Conservation (phyloP, 805 yeast species). For the Yarrowia sp. region DNA sequence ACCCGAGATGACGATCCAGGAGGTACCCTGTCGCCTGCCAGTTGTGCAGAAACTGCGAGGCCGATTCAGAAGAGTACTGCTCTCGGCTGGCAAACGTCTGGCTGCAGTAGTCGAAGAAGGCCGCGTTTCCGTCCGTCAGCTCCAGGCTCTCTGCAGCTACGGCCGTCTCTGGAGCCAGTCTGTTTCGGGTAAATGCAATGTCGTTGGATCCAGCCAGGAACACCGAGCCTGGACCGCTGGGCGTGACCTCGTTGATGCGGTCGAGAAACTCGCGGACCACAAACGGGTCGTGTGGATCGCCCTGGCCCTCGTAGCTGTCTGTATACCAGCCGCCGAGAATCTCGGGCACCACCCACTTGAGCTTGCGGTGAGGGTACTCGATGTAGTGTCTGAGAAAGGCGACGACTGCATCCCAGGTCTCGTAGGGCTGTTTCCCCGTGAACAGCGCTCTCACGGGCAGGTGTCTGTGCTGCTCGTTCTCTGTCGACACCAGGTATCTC, state of each 20-base stretch:
- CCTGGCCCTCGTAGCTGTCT: background rate
- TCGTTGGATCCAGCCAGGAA: constrained; percentile 4
- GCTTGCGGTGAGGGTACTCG: constrained; percentile 2
- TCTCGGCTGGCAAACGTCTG: background rate
- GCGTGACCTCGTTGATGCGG: background rate
- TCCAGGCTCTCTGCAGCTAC: background rate
- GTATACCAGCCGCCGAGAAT: background rate
- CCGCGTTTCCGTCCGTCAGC: constrained; percentile 9
- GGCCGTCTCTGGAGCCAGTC: background rate
- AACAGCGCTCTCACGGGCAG: background rate
- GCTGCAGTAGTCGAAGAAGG: background rate
- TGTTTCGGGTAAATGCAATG: constrained; percentile 4
- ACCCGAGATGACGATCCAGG: background rate
- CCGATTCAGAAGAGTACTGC: background rate
- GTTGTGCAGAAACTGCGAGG: background rate
- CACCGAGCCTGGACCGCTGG: constrained; percentile 9
- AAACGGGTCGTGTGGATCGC: background rate
- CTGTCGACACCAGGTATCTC: background rate
- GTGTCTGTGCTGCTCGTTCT: background rate
- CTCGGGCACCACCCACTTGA: constrained; percentile 12
- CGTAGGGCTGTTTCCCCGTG: background rate
- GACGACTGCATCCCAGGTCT: constrained; percentile 13
- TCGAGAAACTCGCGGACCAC: constrained; percentile 1
- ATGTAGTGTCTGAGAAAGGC: constrained; percentile 1
- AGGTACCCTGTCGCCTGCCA: background rate